Evolutionary conservation across 1,284 basidiomycete genomes (phyloP).

Genomic region (Irpex sp.): DNA sequence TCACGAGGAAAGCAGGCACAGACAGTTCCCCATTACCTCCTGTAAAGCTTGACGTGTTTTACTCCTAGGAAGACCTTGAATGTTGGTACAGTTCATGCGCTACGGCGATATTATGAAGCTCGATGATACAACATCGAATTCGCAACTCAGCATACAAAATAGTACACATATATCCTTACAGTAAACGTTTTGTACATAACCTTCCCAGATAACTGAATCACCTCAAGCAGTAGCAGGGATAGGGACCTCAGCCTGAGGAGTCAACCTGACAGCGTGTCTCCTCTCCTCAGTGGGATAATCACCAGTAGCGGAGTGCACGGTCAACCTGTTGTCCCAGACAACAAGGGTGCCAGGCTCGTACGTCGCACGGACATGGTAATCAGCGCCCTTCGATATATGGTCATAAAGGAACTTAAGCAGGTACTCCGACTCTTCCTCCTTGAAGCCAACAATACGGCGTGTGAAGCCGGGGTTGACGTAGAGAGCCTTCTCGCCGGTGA

Average conservation of each 20-base stretch:
- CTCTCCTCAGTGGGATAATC: slow-evolving; percentile 41
- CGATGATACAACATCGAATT: not conserved
- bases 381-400: slow-evolving; percentile 46
- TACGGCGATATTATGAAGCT: not conserved
- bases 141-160: not conserved
- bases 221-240: slow-evolving; percentile 25
- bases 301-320: slow-evolving; percentile 43
- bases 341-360: slow-evolving; percentile 46
- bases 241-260: slow-evolving; percentile 51
- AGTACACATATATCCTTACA: not conserved
- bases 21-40: not conserved
- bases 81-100: not conserved
- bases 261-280: slow-evolving; percentile 49
- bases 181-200: not conserved
- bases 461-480: slow-evolving; percentile 65
- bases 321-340: slow-evolving; percentile 53
- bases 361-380: slow-evolving; percentile 42
- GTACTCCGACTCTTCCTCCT: slow-evolving; percentile 63
- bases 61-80: not conserved
- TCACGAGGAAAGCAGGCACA: not conserved
- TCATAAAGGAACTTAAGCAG: slow-evolving; percentile 59
- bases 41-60: not conserved
- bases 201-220: not conserved
- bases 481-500: slow-evolving; percentile 64
- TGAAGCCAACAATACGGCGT: slow-evolving; percentile 62